Evolutionary conservation across 331 rosid species (phyloP).

Genomic region (Erythrophleum ivorense): DNA sequence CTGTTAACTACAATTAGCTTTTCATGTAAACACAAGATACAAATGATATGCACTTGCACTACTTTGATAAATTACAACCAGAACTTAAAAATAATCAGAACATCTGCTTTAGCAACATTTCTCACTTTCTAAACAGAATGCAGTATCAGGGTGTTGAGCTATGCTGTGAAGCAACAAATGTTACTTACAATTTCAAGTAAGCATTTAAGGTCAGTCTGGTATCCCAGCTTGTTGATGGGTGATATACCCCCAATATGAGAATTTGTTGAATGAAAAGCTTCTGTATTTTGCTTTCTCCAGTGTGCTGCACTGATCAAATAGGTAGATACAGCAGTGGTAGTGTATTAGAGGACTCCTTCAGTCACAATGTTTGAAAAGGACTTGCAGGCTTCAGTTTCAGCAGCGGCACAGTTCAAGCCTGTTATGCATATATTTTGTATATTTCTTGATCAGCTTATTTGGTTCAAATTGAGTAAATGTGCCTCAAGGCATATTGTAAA

Average conservation of each 20-base stretch:
- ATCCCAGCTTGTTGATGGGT: constrained; percentile 1
- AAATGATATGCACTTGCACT: constrained; percentile 26
- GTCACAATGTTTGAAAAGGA: constrained; percentile 16
- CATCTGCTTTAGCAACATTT: constrained; percentile 39
- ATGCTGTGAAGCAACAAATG: constrained; percentile 31
- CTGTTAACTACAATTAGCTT: constrained; percentile 24
- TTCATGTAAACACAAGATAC: constrained; percentile 20
- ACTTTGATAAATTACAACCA: constrained; percentile 35
- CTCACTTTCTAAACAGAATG: constrained; percentile 46
- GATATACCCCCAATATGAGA: background rate
- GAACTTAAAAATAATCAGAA: constrained; percentile 26
- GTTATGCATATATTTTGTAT: constrained; percentile 33
- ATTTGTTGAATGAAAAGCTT: constrained; percentile 37
- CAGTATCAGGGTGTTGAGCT: constrained; percentile 46
- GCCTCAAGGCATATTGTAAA: constrained; percentile 17
- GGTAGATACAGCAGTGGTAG: constrained; percentile 17
- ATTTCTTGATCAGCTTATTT: constrained; percentile 32
- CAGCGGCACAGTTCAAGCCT: constrained; percentile 35
- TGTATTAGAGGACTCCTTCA: constrained; percentile 19
- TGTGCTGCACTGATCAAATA: background rate
- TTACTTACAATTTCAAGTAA: constrained; percentile 39
- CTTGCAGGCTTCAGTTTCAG: constrained; percentile 32
- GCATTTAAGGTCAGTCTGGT: constrained; percentile 30
- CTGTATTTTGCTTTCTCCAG: constrained; percentile 16
- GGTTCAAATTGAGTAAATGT: constrained; percentile 29